Evolutionary conservation across 1,284 basidiomycete genomes (phyloP), one percentile per base, ranked within the genome.

Genomic region (Cystobasidium slooffiae): DNA sequence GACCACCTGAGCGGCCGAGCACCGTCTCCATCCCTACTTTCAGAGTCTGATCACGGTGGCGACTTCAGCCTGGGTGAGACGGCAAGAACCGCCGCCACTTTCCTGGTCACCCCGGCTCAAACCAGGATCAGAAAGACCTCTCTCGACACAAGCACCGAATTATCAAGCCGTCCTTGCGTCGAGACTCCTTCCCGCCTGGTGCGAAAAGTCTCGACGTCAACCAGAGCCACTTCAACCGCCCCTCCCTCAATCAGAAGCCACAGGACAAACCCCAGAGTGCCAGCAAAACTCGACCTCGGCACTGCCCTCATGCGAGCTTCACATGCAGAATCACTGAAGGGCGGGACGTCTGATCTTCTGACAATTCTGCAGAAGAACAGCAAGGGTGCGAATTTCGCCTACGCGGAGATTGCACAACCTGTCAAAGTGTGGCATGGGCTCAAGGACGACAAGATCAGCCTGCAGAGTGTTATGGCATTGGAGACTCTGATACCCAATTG

Each of bases 341-440:
- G 96, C 53, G 91, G 91, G 0, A 93, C 96, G 76, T 88, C 90
- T 58, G 96, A 99, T 83, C 87, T 99, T 8, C 82, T 97, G 74
- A 89, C 92, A 78, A 94, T 98, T 80, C 86, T 97, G 46, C 93
- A 94, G 77, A 91, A 92, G 76, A 91, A 91, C 76, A 88, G 88
- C 8, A 79, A 80, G 59, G 79, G 81, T 1, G 82, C 82, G 80
- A 84, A 84, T 0, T 85, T 86, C 78, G 76, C 79, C 18, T 87
- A 86, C 76, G 78, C 81, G 0, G 87, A 92, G 31, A 90, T 97
- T 75, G 87, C 88, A 10, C 89, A 91, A 78, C 85, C 84, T n/a
- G 90, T 93, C 62, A 88, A 88, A 55, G 89, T 98, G 49, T 98
- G 94, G 94, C 94, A 94, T 78, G 96, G 96, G 1, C 91, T 93